Conservation (phyloP, 495 filamentous ascomycete genomes). For the Xylaria telfairii region DNA sequence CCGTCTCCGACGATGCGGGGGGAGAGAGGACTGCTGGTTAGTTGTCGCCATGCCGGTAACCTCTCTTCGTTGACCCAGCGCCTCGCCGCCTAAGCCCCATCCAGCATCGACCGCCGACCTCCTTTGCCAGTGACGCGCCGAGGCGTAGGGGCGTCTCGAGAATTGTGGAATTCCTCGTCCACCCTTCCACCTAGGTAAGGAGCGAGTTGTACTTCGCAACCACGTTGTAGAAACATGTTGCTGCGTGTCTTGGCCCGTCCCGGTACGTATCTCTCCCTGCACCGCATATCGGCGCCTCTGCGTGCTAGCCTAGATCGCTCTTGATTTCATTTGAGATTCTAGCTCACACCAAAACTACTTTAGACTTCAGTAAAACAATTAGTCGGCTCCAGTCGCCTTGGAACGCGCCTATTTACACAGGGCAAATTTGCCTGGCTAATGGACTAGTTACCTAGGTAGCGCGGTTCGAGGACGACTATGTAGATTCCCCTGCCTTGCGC, state of each 20-base stretch:
- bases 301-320: not conserved
- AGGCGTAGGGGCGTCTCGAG: slow-evolving; percentile 14
- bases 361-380: slow-evolving; percentile 26
- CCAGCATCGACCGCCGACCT: slow-evolving; percentile 3
- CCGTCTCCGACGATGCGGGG: slow-evolving; percentile 26
- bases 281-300: slow-evolving; percentile 17
- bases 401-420: slow-evolving; percentile 18
- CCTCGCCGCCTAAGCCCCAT: slow-evolving; percentile 2
- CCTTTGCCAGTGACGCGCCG: slow-evolving; percentile 11
- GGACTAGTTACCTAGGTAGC: slow-evolving; percentile 28
- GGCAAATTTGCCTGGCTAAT: slow-evolving; percentile 29
- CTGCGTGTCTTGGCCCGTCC: slow-evolving; percentile 15
- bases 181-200: slow-evolving; percentile 9
- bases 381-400: slow-evolving; percentile 14
- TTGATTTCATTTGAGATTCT: not conserved
- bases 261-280: slow-evolving; percentile 7
- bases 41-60: slow-evolving; percentile 19
- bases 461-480: slow-evolving; percentile 35
- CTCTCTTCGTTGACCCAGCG: slow-evolving; percentile 3
- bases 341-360: slow-evolving; percentile 15
- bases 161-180: slow-evolving; percentile 3
- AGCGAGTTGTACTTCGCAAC: not conserved
- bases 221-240: not conserved
- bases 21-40: not conserved
- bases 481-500: slow-evolving; percentile 33